These are phyloP conservation scores for Penicillium argentinense DNA, from an alignment of 495 filamentous ascomycete species.

Conservation along the genomic window DNA sequence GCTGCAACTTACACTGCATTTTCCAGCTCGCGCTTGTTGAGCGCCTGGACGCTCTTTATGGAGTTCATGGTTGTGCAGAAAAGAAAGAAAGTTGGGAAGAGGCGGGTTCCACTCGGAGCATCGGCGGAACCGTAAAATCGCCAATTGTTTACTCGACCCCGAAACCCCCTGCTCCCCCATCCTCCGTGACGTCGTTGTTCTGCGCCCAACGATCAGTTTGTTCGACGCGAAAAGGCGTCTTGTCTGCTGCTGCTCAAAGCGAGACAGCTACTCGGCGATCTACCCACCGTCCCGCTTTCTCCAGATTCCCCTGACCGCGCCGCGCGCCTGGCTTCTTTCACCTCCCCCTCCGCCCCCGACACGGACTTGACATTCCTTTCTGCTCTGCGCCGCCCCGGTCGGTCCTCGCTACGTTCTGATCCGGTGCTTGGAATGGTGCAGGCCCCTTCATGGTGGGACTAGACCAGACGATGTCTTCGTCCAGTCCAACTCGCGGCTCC, in stretches of 20 bases:
- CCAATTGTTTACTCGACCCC: conserved; percentile 29
- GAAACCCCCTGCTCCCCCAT: conserved; percentile 14
- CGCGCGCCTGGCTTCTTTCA: conserved; percentile 12
- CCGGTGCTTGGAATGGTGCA: conserved; percentile 34
- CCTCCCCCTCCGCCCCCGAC: conserved; percentile 12
- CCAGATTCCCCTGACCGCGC: conserved; percentile 27
- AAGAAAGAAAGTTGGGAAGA: conserved; percentile 17
- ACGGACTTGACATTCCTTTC: conserved; percentile 2
- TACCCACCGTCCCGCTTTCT: conserved; percentile 3
- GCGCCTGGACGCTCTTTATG: conserved; percentile 84
- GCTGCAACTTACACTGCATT: conserved; percentile 61
- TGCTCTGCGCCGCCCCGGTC: conserved; percentile 4
- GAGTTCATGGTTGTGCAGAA: conserved; percentile 67
- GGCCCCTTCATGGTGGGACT: conserved; percentile 37
- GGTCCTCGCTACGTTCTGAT: background rate
- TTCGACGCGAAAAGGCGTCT: background rate
- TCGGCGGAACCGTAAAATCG: conserved; percentile 32
- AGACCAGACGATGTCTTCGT: conserved; percentile 44
- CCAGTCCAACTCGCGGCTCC: conserved; percentile 38
- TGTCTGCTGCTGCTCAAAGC: background rate
- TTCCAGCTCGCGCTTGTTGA: conserved; percentile 95
- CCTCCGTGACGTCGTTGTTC: conserved; percentile 11
- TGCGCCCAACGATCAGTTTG: background rate
- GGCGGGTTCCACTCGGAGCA: conserved; percentile 25
- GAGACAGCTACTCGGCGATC: background rate